Evolutionary conservation across 805 yeast genomes (phyloP), one percentile per base, ranked within the genome.

Genomic region (Naumovozyma castellii): DNA sequence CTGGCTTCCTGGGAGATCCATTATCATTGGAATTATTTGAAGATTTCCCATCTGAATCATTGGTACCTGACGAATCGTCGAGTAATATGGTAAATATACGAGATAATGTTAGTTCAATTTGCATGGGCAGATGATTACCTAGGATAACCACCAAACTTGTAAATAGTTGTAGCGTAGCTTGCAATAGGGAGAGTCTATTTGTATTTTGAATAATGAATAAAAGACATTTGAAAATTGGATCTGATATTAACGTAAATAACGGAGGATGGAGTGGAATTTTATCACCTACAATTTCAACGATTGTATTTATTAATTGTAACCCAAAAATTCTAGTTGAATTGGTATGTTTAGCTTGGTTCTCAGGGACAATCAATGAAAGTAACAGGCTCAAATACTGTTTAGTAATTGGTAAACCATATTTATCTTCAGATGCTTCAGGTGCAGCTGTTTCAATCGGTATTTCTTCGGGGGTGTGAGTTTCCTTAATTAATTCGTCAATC

Each of bases 321-420:
- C 95, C 92, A 64, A 90, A 77, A 12, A 84, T 80, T 41, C 95
- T 74, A 0, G 96, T 80, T 19, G 85, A 72, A 57, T 90, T 96
- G 45, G 90, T 84, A 53, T 86, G 92, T 51, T 84, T 86, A 51
- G 76, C 75, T 54, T 82, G 85, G 51, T 85, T 83, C 28, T 80
- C 76, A 0, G 95, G 94, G 9, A 92, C 78, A 27, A 88, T 69
- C 60, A 88, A 76, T 1, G 92, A 81, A 12, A 86, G 73, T 32
- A 90, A 68, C 29, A 85, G 78, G 10, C 80, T 78, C 47, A 87
- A 61, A 48, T 80, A 82, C 51, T 85, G 94, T 48, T 80, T 76
- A 48, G 85, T 75, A 35, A 92, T 80, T 10, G 78, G 71, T 6
- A 85, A 65, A 4, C 90, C 94, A 58, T 76, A 87, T 10, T 86